These are phyloP conservation scores for Naganishia albida DNA, from an alignment of 1,284 basidiomycete species.

Conservation along the genomic window DNA sequence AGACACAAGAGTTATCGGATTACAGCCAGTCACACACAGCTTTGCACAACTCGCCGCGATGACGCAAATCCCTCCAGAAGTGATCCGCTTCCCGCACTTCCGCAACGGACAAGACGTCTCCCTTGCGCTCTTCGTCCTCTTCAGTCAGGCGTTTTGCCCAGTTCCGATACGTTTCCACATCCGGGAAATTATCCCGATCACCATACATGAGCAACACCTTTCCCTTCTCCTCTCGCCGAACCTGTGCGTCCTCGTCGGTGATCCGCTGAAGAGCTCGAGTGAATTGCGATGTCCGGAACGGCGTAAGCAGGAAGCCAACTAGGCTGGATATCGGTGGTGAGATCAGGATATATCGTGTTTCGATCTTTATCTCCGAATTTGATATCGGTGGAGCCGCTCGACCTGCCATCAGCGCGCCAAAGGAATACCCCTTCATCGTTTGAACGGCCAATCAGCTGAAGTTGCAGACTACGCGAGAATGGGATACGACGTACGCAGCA, in stretches of 20 bases:
- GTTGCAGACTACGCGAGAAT: too few relatives aligned
- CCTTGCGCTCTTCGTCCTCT: background rate
- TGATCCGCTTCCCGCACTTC: slow-evolving; percentile 21
- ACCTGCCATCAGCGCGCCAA: slow-evolving; percentile 20
- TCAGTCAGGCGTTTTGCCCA: background rate
- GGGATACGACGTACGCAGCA: slow-evolving; percentile 28
- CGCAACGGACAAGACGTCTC: background rate
- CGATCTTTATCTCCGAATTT: background rate
- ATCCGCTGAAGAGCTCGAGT: slow-evolving; percentile 1
- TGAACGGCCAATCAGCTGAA: background rate
- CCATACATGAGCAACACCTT: slow-evolving; percentile 10
- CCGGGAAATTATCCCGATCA: slow-evolving; percentile 5
- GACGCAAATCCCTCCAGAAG: slow-evolving; percentile 14
- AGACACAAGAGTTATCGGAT: background rate
- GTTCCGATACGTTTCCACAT: background rate
- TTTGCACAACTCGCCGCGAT: background rate
- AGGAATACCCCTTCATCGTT: slow-evolving; percentile 31
- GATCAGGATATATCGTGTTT: slow-evolving; percentile 28
- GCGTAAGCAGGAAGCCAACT: slow-evolving; percentile 18
- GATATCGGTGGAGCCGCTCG: background rate
- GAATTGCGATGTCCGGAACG: slow-evolving; percentile 3
- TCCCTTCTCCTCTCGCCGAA: background rate
- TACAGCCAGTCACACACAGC: slow-evolving; percentile 15
- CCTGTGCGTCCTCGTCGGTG: background rate
- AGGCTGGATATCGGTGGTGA: slow-evolving; percentile 30